Conservation (phyloP, 1,139 yeast species). For the Yamadazyma epiphylla region DNA sequence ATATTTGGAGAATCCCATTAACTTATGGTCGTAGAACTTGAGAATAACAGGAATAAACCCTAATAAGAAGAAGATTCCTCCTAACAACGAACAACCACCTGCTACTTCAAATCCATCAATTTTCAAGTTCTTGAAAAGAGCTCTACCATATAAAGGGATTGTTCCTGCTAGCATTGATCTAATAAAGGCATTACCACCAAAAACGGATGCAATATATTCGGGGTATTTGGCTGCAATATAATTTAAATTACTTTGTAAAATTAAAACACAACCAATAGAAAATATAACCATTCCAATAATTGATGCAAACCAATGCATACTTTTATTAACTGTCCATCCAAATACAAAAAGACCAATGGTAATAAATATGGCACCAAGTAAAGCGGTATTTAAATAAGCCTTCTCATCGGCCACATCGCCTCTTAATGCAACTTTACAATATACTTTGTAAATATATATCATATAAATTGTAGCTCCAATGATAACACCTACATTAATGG, state of each 20-base stretch:
- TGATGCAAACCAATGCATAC: conserved; percentile 31
- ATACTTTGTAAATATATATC: conserved; percentile 15
- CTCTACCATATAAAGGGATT: conserved; percentile 30
- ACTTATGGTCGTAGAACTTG: conserved; percentile 21
- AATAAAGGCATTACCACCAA: conserved; percentile 26
- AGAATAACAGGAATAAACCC: conserved; percentile 61
- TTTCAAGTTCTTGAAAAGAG: conserved; percentile 42
- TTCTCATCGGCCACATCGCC: conserved; percentile 53
- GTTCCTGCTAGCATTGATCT: conserved; percentile 24
- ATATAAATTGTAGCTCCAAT: conserved; percentile 20
- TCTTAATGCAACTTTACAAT: conserved; percentile 23
- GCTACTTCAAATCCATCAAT: conserved; percentile 43
- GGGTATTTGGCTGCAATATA: conserved; percentile 64
- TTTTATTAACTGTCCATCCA: conserved; percentile 27
- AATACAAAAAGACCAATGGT: conserved; percentile 30
- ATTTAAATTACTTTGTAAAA: conserved; percentile 32
- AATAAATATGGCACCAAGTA: conserved; percentile 23
- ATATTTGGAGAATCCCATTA: conserved; percentile 45
- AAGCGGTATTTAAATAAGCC: conserved; percentile 51
- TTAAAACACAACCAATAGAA: conserved; percentile 22
- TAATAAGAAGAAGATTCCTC: conserved; percentile 51
- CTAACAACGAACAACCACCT: conserved; percentile 63
- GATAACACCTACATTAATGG: conserved; percentile 35
- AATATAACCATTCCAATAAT: conserved; percentile 25
- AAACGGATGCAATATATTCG: conserved; percentile 24